Conservation (phyloP, 129 eudicot species). For the Daucus carota region DH1_v3.0 NC_030384.2:38321501-38322000, state of each 20-base stretch:
- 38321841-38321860: constrained; percentile 98
- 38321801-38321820: constrained; percentile 92
- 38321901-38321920: constrained; percentile 79
- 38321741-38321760: constrained; percentile 64
- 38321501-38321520: constrained; percentile 73
- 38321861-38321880: constrained; percentile 80
- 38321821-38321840: constrained; percentile 71
- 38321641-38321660: constrained; percentile 66
- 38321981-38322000: constrained; percentile 62
- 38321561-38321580: constrained; percentile 54
- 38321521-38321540: constrained; percentile 42
- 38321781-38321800: constrained; percentile 90
- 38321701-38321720: constrained; percentile 71
- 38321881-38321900: constrained; percentile 80
- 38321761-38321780: constrained; percentile 95
- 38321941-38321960: constrained; percentile 93
- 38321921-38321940: constrained; percentile 74
- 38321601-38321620: constrained; percentile 87
- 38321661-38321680: constrained; percentile 33
- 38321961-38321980: constrained; percentile 80
- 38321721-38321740: constrained; percentile 56
- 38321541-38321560: constrained; percentile 46
- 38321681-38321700: constrained; percentile 43
- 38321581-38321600: constrained; percentile 84
- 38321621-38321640: constrained; percentile 80